Percentiles rank a stretch among this genome's conserved stretches.
Conservation (phyloP, 1,139 yeast species). For the Insectozyma bohioensis region DNA sequence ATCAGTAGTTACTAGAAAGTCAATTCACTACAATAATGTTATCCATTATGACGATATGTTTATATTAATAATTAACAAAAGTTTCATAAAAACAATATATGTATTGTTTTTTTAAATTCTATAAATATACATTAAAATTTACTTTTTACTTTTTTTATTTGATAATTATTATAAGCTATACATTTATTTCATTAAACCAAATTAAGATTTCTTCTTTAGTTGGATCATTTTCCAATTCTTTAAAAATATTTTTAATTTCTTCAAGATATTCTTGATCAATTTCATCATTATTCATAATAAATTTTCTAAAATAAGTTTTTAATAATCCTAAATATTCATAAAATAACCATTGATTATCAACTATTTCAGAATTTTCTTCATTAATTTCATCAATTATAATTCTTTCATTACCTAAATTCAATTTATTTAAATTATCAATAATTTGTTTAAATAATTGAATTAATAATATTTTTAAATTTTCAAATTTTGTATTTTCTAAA, state of each 20-base stretch:
- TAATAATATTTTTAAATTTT: constrained; percentile 23
- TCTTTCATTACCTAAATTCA: constrained; percentile 27
- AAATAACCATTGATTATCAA: constrained; percentile 44
- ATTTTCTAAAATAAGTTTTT: constrained; percentile 40
- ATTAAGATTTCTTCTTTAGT: constrained; percentile 26
- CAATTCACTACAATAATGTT: no score
- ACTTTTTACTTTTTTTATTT: no score
- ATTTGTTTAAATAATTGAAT: constrained; percentile 37
- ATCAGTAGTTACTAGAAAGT: no score
- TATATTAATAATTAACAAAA: no score
- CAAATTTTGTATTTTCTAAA: constrained; percentile 17
- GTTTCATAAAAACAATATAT: no score
- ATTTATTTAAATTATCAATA: constrained; percentile 34
- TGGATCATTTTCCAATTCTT: constrained; percentile 24
- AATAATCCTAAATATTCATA: constrained; percentile 46
- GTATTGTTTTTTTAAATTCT: no score
- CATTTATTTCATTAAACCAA: no score
- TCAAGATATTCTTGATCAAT: constrained; percentile 19
- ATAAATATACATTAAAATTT: no score
- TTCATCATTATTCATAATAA: constrained; percentile 17
- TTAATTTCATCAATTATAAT: constrained; percentile 27
- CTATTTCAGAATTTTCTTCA: constrained; percentile 26
- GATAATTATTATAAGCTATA: no score
- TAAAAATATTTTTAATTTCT: constrained; percentile 23
- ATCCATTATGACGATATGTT: no score